Conservation (phyloP, 257 asterid genomes). For the Parsonsia alboflavescens region DNA sequence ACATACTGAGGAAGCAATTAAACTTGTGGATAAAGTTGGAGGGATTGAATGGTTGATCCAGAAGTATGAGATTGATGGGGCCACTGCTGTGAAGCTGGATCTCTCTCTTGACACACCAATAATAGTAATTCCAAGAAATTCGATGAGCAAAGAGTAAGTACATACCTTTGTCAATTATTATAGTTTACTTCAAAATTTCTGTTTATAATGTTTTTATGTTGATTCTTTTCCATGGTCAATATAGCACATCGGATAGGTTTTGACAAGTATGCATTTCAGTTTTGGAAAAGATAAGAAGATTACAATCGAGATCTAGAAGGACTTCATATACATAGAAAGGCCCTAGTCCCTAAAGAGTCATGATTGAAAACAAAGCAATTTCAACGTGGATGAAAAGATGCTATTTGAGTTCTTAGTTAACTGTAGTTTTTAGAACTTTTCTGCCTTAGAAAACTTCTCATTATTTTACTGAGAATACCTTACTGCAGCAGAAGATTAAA, state of each 20-base stretch:
- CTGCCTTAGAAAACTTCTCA: neutral
- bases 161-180: constrained; percentile 16
- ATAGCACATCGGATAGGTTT: neutral
- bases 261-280: neutral
- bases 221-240: neutral
- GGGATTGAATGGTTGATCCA: constrained; percentile 98
- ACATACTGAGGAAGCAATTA: constrained; percentile 88
- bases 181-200: neutral
- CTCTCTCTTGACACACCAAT: constrained; percentile 90
- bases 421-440: neutral
- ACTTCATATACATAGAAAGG: too few species aligned
- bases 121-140: constrained; percentile 84
- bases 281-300: neutral
- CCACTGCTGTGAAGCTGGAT: constrained; percentile 89
- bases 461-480: neutral
- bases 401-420: neutral
- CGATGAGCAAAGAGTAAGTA: constrained; percentile 89
- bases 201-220: neutral
- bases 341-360: too few species aligned
- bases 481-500: neutral
- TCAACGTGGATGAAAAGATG: neutral
- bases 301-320: too few species aligned
- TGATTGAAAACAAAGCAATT: too few species aligned
- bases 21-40: constrained; percentile 95
- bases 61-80: constrained; percentile 96